These are phyloP conservation scores for Bathelium albidoporum DNA, from an alignment of 495 filamentous ascomycete genomes.

Conservation along the genomic window DNA sequence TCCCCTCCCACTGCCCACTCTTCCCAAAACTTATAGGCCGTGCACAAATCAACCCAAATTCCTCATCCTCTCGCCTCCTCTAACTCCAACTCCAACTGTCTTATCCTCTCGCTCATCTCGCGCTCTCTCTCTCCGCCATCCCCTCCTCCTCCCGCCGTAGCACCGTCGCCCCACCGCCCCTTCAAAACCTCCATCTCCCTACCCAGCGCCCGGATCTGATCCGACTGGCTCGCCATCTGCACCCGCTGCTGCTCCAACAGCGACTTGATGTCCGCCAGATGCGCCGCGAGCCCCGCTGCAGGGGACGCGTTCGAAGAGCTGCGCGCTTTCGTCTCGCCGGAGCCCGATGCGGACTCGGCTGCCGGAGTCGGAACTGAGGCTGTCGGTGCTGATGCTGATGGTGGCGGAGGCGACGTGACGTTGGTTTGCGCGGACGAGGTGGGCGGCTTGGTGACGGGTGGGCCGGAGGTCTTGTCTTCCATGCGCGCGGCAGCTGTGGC, in stretches of 20 bases:
- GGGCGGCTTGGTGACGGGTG: too few species aligned
- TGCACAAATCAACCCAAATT: too few species aligned
- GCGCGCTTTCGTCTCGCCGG: slow-evolving; percentile 20
- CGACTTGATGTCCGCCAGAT: slow-evolving; percentile 52
- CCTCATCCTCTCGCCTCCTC: not conserved
- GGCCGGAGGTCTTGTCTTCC: slow-evolving; percentile 22
- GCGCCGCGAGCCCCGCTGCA: slow-evolving; percentile 27
- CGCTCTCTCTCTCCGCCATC: not conserved
- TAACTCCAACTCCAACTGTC: not conserved
- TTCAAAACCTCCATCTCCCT: slow-evolving; percentile 63
- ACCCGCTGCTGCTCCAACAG: slow-evolving; percentile 52
- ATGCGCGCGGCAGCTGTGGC: slow-evolving; percentile 19
- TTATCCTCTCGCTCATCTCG: slow-evolving; percentile 1
- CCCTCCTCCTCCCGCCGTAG: not conserved
- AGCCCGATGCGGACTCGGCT: slow-evolving; percentile 12
- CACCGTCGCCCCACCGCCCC: slow-evolving; percentile 42
- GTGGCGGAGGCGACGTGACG: slow-evolving; percentile 17
- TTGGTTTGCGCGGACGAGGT: too few species aligned
- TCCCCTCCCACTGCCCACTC: not conserved
- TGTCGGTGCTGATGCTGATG: slow-evolving; percentile 11
- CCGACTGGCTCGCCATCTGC: slow-evolving; percentile 49
- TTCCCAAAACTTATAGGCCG: too few species aligned
- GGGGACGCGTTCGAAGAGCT: slow-evolving; percentile 23
- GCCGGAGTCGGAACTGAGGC: slow-evolving; percentile 12
- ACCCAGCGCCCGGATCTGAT: slow-evolving; percentile 54